Conservation (phyloP, 75 land plant genomes). For the Pinus albicaulis region DNA sequence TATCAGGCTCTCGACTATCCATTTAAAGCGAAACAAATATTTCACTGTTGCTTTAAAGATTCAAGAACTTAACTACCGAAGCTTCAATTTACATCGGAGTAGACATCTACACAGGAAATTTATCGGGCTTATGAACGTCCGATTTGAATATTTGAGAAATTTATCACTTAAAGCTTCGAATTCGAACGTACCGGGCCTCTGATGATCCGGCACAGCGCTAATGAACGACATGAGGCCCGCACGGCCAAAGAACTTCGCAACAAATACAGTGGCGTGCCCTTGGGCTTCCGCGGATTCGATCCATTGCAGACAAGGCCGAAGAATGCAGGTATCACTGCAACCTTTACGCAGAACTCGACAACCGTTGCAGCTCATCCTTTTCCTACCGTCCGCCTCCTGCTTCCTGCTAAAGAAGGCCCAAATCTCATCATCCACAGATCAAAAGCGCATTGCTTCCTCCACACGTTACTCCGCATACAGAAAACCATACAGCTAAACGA, state of each 20-base stretch:
- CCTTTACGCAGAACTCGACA: slow-evolving; percentile 90
- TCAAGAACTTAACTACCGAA: no score
- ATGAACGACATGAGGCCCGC: slow-evolving; percentile 88
- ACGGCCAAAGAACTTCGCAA: slow-evolving; percentile 94
- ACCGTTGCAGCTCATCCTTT: slow-evolving; percentile 88
- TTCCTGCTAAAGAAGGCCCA: background rate
- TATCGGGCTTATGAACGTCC: no score
- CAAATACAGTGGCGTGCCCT: slow-evolving; percentile 93
- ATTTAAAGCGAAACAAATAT: no score
- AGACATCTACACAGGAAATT: no score
- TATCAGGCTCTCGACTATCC: no score
- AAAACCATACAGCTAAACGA: no score
- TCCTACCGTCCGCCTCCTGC: background rate
- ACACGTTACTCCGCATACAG: no score
- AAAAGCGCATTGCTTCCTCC: background rate
- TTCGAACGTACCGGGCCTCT: slow-evolving; percentile 61
- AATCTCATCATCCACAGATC: background rate
- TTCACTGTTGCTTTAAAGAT: no score
- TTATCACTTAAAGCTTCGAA: background rate
- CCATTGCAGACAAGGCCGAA: slow-evolving; percentile 85
- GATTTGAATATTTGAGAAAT: no score
- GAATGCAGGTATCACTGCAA: slow-evolving; percentile 81
- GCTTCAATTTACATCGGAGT: no score
- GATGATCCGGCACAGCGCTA: slow-evolving; percentile 67
- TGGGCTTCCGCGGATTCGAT: slow-evolving; percentile 78